These are phyloP conservation scores for Kodamaea alishanica DNA, from an alignment of 1,139 yeast genomes.

Conservation along the genomic window DNA sequence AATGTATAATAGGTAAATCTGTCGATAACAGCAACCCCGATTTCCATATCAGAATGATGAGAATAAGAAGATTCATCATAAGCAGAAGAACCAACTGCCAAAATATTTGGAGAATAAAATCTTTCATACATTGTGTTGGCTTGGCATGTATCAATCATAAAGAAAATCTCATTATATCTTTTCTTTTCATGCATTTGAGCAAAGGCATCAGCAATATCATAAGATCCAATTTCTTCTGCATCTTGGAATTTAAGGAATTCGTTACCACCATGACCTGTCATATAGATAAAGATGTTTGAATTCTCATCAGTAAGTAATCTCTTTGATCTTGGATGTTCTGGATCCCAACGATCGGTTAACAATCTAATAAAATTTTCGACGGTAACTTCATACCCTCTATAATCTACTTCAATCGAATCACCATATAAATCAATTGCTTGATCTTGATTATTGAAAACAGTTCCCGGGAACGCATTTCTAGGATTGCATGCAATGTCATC, in stretches of 20 bases:
- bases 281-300: conserved; percentile 86
- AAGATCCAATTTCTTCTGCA: conserved; percentile 94
- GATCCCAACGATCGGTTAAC: conserved; percentile 92
- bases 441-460: conserved; percentile 91
- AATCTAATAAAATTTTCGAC: conserved; percentile 91
- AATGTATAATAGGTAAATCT: conserved; percentile 89
- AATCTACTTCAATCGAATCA: conserved; percentile 91
- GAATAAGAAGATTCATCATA: conserved; percentile 90
- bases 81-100: conserved; percentile 92
- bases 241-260: conserved; percentile 96
- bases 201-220: conserved; percentile 95
- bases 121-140: conserved; percentile 96
- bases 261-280: conserved; percentile 99
- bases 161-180: conserved; percentile 89
- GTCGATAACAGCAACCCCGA: conserved; percentile 97
- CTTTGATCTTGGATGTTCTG: conserved; percentile 88
- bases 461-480: conserved; percentile 91
- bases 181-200: conserved; percentile 96
- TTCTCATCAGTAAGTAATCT: conserved; percentile 88
- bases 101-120: conserved; percentile 86
- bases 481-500: conserved; percentile 98
- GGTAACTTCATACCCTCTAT: conserved; percentile 95
- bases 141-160: conserved; percentile 98
- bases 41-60: conserved; percentile 91
- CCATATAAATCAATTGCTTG: conserved; percentile 94